A percentile compares a stretch with the other conserved stretches of the same genome.
phyloP scores from a whole-genome alignment of 2,329 filamentous ascomycete genomes.

The Fusarium nygamai region DNA sequence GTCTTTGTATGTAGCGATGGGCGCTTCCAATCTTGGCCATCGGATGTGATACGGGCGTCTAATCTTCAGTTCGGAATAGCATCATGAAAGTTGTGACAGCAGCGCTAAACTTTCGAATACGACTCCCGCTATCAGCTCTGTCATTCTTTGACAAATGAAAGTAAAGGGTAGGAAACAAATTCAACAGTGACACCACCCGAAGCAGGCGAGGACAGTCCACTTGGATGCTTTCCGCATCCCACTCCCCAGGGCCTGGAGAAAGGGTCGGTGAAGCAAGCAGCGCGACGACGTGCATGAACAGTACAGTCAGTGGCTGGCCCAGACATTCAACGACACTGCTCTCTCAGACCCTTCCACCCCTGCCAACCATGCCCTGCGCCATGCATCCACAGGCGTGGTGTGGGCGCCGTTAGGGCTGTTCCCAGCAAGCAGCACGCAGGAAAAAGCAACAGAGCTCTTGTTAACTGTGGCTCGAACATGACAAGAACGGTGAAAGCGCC shows the following conservation, averaged over 20 bases:
- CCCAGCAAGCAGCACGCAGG: conserved; percentile 14
- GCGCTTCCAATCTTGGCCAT: neutral
- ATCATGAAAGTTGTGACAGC: conserved; percentile 3
- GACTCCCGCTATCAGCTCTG: neutral
- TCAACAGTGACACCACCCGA: conserved; percentile 20
- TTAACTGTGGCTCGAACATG: conserved; percentile 15
- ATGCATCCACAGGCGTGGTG: conserved; percentile 39
- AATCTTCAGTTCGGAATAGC: conserved; percentile 10
- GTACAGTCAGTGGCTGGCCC: conserved; percentile 45
- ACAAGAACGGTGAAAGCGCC: conserved; percentile 41
- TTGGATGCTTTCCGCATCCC: conserved; percentile 31
- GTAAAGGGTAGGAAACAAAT: neutral
- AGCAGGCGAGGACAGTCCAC: conserved; percentile 29
- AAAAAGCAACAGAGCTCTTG: conserved; percentile 20
- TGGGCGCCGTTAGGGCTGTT: conserved; percentile 43
- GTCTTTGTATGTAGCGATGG: neutral
- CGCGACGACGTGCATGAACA: conserved; percentile 47
- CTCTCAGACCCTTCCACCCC: conserved; percentile 27
- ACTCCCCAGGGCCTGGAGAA: conserved; percentile 31
- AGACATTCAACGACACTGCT: conserved; percentile 33
- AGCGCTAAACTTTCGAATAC: conserved; percentile 4
- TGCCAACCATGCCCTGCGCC: conserved; percentile 36
- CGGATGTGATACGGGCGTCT: neutral
- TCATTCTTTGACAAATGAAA: neutral
- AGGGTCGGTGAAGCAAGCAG: conserved; percentile 48